These are phyloP conservation scores for Acanthochlamys bracteata DNA, from an alignment of 106 monocot species.

Conservation along the genomic window DNA sequence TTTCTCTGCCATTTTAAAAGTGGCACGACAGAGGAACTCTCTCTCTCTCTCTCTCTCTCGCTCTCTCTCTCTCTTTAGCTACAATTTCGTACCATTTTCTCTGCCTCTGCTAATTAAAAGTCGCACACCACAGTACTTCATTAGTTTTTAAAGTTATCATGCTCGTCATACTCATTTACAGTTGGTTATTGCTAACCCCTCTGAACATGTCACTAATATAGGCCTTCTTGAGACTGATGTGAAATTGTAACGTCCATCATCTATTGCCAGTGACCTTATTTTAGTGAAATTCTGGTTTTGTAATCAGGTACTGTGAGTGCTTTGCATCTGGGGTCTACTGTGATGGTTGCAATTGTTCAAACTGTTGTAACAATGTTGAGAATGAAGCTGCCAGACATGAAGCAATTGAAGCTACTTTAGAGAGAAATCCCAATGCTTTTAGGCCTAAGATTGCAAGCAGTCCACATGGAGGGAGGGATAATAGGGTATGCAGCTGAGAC, in stretches of 20 bases:
- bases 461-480: slow-evolving; percentile 42
- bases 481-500: background rate
- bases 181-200: no score
- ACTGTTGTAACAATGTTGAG: slow-evolving; percentile 87
- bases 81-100: no score
- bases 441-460: slow-evolving; percentile 92
- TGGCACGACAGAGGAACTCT: no score
- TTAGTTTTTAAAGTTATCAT: no score
- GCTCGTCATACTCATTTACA: no score
- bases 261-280: background rate
- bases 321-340: slow-evolving; percentile 95
- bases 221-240: background rate
- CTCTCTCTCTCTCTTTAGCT: no score
- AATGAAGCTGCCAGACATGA: slow-evolving; percentile 86
- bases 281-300: background rate
- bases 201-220: no score
- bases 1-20: no score
- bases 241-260: background rate
- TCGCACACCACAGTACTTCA: no score
- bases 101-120: no score
- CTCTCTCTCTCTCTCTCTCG: no score
- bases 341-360: slow-evolving; percentile 92
- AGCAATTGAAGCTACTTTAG: slow-evolving; percentile 84
- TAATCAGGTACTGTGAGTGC: slow-evolving; percentile 84
- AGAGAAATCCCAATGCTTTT: slow-evolving; percentile 94